Percentiles rank a stretch among this genome's conserved stretches.
These are phyloP conservation scores for Pecoramyces ruminantium DNA, from an alignment of 192 early-diverging fungal genomes.

Conservation along the genomic window DNA sequence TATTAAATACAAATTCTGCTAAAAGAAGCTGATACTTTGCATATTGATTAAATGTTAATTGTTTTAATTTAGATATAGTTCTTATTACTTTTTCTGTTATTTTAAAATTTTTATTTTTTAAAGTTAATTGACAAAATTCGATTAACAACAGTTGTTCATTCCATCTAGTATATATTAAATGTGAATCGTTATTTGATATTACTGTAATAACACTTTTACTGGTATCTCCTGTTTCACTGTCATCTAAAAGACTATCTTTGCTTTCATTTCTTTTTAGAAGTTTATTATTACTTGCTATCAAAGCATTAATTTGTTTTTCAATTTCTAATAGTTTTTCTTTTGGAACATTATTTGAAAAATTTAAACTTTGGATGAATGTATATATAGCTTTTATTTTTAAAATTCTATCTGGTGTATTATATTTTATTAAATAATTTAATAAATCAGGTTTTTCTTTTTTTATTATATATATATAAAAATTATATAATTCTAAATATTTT, in stretches of 20 bases:
- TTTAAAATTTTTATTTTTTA: not conserved
- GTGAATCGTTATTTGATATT: not conserved
- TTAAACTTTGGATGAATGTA: not conserved
- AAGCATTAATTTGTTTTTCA: not conserved
- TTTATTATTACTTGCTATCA: not conserved
- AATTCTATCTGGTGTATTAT: not conserved
- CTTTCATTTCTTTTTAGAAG: not conserved
- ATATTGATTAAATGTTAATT: not conserved
- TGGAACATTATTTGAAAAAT: not conserved
- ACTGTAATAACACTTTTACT: too few species aligned
- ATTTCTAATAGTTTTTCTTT: not conserved
- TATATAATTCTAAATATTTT: not conserved
- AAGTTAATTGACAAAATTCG: not conserved
- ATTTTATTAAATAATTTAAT: not conserved
- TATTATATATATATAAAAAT: not conserved
- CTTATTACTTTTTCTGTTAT: not conserved
- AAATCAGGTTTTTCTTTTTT: not conserved
- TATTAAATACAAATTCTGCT: not conserved
- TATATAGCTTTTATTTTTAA: not conserved
- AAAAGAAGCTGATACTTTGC: not conserved
- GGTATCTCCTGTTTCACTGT: not conserved
- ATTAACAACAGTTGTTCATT: not conserved
- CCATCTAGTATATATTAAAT: not conserved
- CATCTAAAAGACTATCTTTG: not conserved
- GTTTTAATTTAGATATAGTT: not conserved